phyloP scores from a whole-genome alignment of 106 monocot species.

The Allium sativum region DNA sequence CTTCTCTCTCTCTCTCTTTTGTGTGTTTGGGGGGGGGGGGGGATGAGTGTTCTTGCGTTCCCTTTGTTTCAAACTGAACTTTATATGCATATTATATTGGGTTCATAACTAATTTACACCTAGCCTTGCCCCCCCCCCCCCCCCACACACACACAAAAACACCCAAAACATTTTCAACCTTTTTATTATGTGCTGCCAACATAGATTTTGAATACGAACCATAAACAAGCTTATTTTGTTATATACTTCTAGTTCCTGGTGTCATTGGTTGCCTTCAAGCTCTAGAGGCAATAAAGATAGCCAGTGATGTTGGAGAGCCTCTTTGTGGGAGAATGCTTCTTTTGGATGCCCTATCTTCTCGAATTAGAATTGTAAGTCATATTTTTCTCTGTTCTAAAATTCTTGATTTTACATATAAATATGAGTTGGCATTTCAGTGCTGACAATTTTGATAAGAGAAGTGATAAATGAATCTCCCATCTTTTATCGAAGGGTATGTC shows the following conservation, averaged over 20 bases:
- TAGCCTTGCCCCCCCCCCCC: background rate
- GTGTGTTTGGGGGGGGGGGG: no score
- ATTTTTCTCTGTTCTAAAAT: no score
- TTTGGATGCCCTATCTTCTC: slow-evolving; percentile 82
- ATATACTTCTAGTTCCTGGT: slow-evolving; percentile 61
- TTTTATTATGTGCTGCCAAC: background rate
- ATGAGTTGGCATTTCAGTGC: no score
- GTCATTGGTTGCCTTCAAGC: slow-evolving; percentile 97
- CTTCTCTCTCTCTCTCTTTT: no score
- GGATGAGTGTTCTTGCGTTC: no score
- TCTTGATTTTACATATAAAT: no score
- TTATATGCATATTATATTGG: no score
- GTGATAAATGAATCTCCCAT: no score
- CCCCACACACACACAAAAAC: no score
- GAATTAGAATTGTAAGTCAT: slow-evolving; percentile 63
- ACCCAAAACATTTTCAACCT: background rate
- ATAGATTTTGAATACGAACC: background rate
- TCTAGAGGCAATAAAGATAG: slow-evolving; percentile 94
- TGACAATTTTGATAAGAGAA: no score
- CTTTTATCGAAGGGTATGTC: no score
- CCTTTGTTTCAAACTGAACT: no score
- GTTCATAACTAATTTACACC: background rate
- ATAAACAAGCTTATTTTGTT: slow-evolving; percentile 1
- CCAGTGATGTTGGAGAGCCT: slow-evolving; percentile 68
- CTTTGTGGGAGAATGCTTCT: slow-evolving; percentile 94